Evolutionary conservation across 2,329 filamentous ascomycete species (phyloP), one percentile per base, ranked within the genome.

Genomic region (Apiospora koreana): DNA sequence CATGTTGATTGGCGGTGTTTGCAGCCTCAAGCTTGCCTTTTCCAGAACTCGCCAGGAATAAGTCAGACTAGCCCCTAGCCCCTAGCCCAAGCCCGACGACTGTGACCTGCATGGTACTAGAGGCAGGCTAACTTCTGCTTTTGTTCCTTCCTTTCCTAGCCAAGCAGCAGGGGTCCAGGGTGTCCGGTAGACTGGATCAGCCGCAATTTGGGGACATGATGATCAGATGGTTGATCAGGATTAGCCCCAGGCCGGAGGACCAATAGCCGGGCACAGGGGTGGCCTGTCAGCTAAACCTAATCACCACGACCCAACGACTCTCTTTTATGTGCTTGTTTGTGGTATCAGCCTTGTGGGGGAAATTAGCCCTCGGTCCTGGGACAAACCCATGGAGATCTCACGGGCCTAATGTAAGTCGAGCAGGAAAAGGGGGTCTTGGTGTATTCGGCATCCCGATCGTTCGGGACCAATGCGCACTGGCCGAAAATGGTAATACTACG

Each of bases 241-340:
- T 62, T 62, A 62, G 31, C 31, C 16, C 28, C 54, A 8, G 31
- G 31, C 54, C 54, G 3, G 54, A 14, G 10, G 6, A 10, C 54
- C 31, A 62, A 62, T 58, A 31, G 35, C 54, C 54, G 54, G 5
- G 8, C 18, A 38, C 54, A 62, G 31, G 54, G 18, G 31, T n/a
- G 31, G 54, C 54, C 54, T 62, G 54, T 62, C 54, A 62, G 18
- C 23, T 62, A 38, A 62, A 62, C 54, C 54, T 62, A 62, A 62
- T 62, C 50, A 54, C 31, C 50, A 35, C 50, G 28, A 58, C 28
- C 28, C 16, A 58, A 35, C 8, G 16, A 21, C 16, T n/a, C 3
- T 35, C 35, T 35, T 3, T 31, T 14, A 2, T 62, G 31, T 38
- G 31, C 3, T n/a, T 21, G 21, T 35, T 16, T 10, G 31, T 35